Base-by-base conservation (phyloP, 176 grass and related monocot species). In the Triticum urartu region DNA sequence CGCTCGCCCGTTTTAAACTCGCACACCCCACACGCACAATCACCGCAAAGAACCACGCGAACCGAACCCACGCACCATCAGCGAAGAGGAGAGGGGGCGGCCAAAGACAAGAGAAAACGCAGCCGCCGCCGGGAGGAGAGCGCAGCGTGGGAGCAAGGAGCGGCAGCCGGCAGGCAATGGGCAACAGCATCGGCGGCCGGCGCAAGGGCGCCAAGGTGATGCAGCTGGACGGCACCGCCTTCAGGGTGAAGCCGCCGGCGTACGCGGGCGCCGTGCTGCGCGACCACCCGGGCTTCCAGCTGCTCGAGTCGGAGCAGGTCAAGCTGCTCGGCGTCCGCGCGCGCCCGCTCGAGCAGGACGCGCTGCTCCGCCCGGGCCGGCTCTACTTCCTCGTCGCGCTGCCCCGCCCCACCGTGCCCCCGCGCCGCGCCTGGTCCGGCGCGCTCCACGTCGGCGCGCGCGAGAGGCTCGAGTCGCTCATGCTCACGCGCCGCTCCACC, bases 351-450 rank as follows among this genome's bases (percentile, higher is more conserved):
- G 80, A 80, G 3, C 62, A 79, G 20, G 92, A 94, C 61, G 78
- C 92, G 48, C 79, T 15, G 77, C 79, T 98, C 69, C 89, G 88
- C 0, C 84, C 97, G 0, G 92, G 94, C 1, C 62, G 88, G 15
- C 86, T 98, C 74, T 98, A 98, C 90, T 98, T 98, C 81, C 88
- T 98, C 22, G 97, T 98, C 8, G 90, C 88, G 72, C 94, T 98
- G 34, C 97, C 61, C 5, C 88, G 42, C 4, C 92, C 89, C 3
- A 28, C 34, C 15, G 93, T 1, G 3, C 79, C 59, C 36, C 89
- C 58, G 66, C 90, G 91, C 30, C 85, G 94, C 1, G 92, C 97
- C 0, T 95, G 94, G 94, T 98, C 97, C 0, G 97, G 95, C 21
- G 88, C 81, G 32, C 87, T 98, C 9, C 93, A 89, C 39, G 80